These are phyloP conservation scores for Phytophthora podocarpi DNA, from an alignment of 352 stramenopile species.

Conservation along the genomic window DNA sequence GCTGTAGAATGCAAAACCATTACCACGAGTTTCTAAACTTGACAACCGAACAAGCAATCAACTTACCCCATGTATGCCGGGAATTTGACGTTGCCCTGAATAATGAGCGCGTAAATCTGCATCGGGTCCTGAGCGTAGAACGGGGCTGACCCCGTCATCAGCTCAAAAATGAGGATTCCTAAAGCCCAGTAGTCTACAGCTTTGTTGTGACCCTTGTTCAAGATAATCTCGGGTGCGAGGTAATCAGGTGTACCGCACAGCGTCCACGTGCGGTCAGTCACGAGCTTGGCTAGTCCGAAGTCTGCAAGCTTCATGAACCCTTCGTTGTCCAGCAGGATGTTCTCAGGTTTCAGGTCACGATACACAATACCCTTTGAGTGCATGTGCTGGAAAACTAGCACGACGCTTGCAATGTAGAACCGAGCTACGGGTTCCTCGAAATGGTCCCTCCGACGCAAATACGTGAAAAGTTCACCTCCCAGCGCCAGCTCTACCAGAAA, in stretches of 20 bases:
- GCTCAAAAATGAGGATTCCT: conserved; percentile 90
- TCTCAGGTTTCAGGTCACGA: conserved; percentile 91
- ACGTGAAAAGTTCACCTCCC: conserved; percentile 93
- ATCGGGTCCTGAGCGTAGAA: conserved; percentile 93
- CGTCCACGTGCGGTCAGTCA: conserved; percentile 88
- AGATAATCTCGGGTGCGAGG: conserved; percentile 92
- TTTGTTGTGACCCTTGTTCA: conserved; percentile 91
- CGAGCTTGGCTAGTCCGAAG: conserved; percentile 92
- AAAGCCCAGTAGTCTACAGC: conserved; percentile 93
- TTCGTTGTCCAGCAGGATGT: conserved; percentile 84
- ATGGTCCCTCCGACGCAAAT: conserved; percentile 73
- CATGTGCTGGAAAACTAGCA: conserved; percentile 92
- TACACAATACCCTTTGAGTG: conserved; percentile 91
- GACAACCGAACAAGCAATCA: not conserved
- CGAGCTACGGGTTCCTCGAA: conserved; percentile 78
- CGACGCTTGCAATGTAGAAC: conserved; percentile 91
- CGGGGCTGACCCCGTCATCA: conserved; percentile 83
- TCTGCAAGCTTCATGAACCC: conserved; percentile 92
- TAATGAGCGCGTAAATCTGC: conserved; percentile 92
- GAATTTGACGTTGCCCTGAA: conserved; percentile 88
- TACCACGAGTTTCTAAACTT: not conserved
- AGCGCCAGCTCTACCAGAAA: conserved; percentile 92
- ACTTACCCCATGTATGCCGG: conserved; percentile 78
- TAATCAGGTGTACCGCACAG: conserved; percentile 94
- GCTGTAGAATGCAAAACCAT: conserved; percentile 28